These are phyloP conservation scores for Colletotrichum gigasporum DNA, from an alignment of 2,329 filamentous ascomycete species.

Conservation along the genomic window DNA sequence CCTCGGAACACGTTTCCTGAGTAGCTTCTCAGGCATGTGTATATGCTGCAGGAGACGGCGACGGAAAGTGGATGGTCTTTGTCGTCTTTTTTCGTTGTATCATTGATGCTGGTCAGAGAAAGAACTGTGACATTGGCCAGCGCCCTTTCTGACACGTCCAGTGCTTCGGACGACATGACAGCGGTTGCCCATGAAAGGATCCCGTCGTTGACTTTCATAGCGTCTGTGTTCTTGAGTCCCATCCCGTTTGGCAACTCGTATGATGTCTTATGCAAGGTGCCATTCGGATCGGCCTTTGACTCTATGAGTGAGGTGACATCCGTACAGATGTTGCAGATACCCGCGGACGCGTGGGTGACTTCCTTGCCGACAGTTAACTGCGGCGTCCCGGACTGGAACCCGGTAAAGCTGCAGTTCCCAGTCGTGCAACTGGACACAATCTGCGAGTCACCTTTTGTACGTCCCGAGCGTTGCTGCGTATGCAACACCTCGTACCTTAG, in stretches of 20 bases:
- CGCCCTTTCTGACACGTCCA: rapidly evolving
- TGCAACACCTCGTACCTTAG: too few relatives aligned
- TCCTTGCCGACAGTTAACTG: background rate
- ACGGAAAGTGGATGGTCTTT: too few relatives aligned
- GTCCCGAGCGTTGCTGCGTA: too few relatives aligned
- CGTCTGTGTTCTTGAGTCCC: background rate
- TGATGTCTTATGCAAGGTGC: too few relatives aligned
- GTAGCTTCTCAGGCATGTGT: background rate
- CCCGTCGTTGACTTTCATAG: background rate
- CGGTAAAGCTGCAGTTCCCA: background rate
- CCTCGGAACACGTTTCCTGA: background rate
- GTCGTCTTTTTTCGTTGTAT: too few relatives aligned
- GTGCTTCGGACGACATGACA: background rate
- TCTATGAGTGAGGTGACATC: background rate
- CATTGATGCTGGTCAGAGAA: too few relatives aligned
- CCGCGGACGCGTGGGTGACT: background rate
- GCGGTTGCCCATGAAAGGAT: background rate
- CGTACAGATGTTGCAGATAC: background rate
- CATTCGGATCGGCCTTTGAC: too few relatives aligned
- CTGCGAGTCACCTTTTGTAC: background rate
- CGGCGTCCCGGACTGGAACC: background rate
- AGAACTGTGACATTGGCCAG: background rate
- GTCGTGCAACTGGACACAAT: background rate
- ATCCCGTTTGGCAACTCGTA: background rate
- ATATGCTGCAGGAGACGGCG: background rate